Conservation (phyloP, 129 eudicot genomes). For the Centella asiatica region DNA sequence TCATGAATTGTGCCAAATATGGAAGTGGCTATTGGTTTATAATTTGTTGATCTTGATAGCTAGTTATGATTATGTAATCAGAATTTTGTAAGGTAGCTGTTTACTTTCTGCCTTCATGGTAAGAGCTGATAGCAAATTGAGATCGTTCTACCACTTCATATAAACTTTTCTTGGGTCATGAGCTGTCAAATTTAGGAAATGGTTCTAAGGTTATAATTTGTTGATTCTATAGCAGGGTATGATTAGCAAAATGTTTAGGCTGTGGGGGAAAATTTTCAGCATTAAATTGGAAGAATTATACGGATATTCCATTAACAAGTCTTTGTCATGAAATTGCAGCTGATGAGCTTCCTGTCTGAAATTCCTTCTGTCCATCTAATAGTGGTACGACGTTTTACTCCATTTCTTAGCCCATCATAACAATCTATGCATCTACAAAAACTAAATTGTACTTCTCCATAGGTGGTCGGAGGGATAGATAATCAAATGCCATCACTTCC, state of each 20-base stretch:
- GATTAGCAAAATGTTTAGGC: background rate
- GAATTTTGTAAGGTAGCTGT: no score
- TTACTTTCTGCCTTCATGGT: no score
- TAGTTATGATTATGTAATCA: background rate
- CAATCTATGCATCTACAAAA: conserved; percentile 3
- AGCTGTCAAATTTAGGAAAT: background rate
- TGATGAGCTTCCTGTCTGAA: conserved; percentile 80
- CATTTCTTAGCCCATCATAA: background rate
- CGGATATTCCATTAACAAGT: background rate
- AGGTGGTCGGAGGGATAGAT: conserved; percentile 94
- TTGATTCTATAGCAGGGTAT: background rate
- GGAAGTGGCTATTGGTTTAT: no score
- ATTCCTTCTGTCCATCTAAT: conserved; percentile 71
- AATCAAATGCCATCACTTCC: conserved; percentile 71
- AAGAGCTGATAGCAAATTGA: background rate
- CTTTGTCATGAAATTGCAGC: conserved; percentile 29
- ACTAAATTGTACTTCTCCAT: background rate
- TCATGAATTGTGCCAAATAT: no score
- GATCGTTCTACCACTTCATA: background rate
- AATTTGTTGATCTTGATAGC: no score
- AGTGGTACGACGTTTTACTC: conserved; percentile 47
- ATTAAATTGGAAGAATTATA: background rate
- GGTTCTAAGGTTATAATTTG: background rate
- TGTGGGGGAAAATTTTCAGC: background rate
- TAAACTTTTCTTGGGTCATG: background rate